Percentiles rank a stretch among this genome's conserved stretches.
phyloP scores from a whole-genome alignment of 2,329 filamentous ascomycete species.

The Paraphaeosphaeria sporulosa region DNA sequence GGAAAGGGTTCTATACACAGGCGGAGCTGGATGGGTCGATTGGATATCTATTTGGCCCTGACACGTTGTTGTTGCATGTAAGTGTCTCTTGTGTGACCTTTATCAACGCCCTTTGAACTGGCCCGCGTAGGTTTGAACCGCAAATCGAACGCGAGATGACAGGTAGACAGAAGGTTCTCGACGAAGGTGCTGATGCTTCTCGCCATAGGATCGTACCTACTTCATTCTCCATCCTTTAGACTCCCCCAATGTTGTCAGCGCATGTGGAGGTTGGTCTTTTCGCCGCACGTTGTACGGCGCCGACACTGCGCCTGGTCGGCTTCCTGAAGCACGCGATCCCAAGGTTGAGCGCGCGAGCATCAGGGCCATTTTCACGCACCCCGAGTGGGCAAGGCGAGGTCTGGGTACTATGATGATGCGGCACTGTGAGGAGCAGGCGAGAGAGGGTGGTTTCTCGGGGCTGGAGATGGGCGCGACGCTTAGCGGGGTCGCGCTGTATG shows the following conservation, averaged over 20 bases:
- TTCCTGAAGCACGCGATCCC: constrained; percentile 41
- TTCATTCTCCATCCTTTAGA: constrained; percentile 41
- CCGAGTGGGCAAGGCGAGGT: constrained; percentile 16
- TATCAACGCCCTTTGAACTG: background rate
- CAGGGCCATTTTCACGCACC: constrained; percentile 47
- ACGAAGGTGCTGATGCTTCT: background rate
- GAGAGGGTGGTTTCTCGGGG: constrained; percentile 35
- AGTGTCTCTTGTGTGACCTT: background rate
- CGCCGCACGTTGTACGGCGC: constrained; percentile 45
- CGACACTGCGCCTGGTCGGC: constrained; percentile 37
- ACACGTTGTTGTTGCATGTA: constrained; percentile 42
- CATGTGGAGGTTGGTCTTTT: constrained; percentile 49
- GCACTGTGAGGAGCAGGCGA: constrained; percentile 41
- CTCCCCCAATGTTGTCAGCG: constrained; percentile 33
- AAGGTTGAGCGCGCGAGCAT: constrained; percentile 40
- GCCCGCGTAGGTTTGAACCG: too few species aligned
- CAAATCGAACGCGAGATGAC: background rate
- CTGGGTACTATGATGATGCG: constrained; percentile 50
- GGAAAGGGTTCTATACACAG: constrained; percentile 37
- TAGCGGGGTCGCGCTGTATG: constrained; percentile 35
- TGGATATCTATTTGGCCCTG: constrained; percentile 46
- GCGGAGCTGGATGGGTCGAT: constrained; percentile 47
- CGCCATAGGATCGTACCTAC: constrained; percentile 33
- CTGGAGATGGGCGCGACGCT: constrained; percentile 48
- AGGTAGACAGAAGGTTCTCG: background rate